A percentile compares a stretch with the other conserved stretches of the same genome.
Conservation (phyloP, 2,329 filamentous ascomycete genomes). For the Sordariomycetes sp. region DNA sequence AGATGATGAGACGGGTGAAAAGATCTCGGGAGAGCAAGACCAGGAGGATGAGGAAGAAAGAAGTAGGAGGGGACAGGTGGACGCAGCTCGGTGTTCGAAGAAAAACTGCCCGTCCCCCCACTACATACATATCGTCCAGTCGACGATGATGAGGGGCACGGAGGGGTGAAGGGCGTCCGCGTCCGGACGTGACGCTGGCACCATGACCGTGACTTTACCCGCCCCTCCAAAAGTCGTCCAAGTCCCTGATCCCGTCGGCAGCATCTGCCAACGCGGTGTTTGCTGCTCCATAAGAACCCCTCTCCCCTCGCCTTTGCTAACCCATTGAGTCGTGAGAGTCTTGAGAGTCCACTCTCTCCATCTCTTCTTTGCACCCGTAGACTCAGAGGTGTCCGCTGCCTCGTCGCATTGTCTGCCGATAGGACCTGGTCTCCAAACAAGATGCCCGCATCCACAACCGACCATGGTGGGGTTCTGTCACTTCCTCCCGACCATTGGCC, state of each 20-base stretch:
- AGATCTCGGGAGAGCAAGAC: background rate
- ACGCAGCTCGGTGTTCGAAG: too few species aligned
- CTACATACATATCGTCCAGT: too few species aligned
- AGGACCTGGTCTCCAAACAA: background rate
- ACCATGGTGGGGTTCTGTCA: too few species aligned
- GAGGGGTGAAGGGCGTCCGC: background rate
- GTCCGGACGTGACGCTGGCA: background rate
- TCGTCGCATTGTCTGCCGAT: background rate
- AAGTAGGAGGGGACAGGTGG: background rate
- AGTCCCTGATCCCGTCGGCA: too few species aligned
- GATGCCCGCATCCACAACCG: too few species aligned
- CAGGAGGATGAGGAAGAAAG: background rate
- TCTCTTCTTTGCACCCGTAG: background rate
- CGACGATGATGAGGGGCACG: constrained; percentile 1
- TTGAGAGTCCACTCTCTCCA: background rate
- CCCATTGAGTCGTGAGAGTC: background rate
- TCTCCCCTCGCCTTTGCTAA: too few species aligned
- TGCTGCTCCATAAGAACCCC: too few species aligned
- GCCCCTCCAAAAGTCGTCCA: too few species aligned
- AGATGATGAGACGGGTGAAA: background rate
- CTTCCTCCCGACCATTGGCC: too few species aligned
- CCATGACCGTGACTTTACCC: background rate
- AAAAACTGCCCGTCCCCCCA: too few species aligned
- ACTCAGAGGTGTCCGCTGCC: background rate
- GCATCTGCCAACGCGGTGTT: too few species aligned